Percentiles rank a stretch among this genome's conserved stretches.
Conservation (phyloP, 441 rosid species). For the Syzygium malaccense region DNA sequence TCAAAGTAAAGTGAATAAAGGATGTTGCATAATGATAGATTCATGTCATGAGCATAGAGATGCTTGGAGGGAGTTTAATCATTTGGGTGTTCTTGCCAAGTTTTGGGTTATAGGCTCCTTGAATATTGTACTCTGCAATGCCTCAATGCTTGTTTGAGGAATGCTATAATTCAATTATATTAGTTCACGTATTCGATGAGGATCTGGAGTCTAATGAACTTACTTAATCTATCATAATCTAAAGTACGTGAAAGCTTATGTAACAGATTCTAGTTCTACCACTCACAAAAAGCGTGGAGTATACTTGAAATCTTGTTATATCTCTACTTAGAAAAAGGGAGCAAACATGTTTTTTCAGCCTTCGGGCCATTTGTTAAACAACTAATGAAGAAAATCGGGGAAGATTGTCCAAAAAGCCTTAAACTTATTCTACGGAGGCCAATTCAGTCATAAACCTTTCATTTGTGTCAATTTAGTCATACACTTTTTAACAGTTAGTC, state of each 20-base stretch:
- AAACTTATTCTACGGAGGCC: no score
- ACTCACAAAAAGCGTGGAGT: neutral
- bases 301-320: neutral
- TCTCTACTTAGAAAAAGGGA: no score
- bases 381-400: no score
- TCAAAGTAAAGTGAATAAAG: neutral
- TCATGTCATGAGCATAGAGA: neutral
- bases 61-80: neutral
- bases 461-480: no score
- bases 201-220: neutral
- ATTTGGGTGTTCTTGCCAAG: neutral
- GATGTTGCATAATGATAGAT: neutral
- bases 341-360: no score
- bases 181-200: neutral
- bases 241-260: neutral
- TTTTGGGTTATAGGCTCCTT: neutral
- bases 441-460: no score
- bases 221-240: neutral
- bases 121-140: neutral
- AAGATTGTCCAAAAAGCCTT: no score
- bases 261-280: neutral
- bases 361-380: no score
- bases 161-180: neutral
- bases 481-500: no score
- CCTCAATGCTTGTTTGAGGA: fast-evolving